phyloP scores from a whole-genome alignment of 2,329 filamentous ascomycete genomes.

The Coniosporium tulheliwenetii region DNA sequence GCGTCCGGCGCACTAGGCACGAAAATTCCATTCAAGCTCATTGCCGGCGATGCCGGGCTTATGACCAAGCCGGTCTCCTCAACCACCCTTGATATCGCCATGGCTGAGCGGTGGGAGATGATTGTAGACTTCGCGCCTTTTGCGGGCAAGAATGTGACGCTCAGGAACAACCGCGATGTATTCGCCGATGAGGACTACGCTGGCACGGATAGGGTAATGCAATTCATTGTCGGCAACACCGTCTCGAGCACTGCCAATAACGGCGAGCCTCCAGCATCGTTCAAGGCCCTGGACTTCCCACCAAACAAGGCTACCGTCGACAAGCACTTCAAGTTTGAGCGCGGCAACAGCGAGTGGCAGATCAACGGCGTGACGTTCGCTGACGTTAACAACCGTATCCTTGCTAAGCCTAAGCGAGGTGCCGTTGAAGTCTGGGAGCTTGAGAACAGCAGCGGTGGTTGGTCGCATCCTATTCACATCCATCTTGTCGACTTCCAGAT shows the following conservation, averaged over 20 bases:
- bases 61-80: conserved; percentile 28
- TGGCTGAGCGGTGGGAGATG: conserved; percentile 43
- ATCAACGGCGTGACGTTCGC: conserved; percentile 35
- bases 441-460: conserved; percentile 33
- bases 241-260: conserved; percentile 23
- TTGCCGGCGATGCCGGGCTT: conserved; percentile 39
- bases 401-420: conserved; percentile 31
- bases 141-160: conserved; percentile 32
- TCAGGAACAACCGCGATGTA: conserved; percentile 26
- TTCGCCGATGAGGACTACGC: conserved; percentile 33
- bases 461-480: conserved; percentile 40
- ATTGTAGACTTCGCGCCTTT: conserved; percentile 38
- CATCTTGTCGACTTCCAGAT: conserved; percentile 45
- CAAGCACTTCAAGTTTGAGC: conserved; percentile 31
- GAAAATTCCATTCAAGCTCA: conserved; percentile 33
- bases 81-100: conserved; percentile 29
- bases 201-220: conserved; percentile 36
- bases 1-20: conserved; percentile 15
- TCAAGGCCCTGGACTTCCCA: conserved; percentile 25
- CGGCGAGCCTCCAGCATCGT: conserved; percentile 13
- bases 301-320: conserved; percentile 20
- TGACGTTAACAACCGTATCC: conserved; percentile 31
- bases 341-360: conserved; percentile 29
- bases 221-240: conserved; percentile 31
- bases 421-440: conserved; percentile 35